Evolutionary conservation across 805 yeast genomes (phyloP), one percentile per base, ranked within the genome.

Genomic region (Metschnikowia lunata): DNA sequence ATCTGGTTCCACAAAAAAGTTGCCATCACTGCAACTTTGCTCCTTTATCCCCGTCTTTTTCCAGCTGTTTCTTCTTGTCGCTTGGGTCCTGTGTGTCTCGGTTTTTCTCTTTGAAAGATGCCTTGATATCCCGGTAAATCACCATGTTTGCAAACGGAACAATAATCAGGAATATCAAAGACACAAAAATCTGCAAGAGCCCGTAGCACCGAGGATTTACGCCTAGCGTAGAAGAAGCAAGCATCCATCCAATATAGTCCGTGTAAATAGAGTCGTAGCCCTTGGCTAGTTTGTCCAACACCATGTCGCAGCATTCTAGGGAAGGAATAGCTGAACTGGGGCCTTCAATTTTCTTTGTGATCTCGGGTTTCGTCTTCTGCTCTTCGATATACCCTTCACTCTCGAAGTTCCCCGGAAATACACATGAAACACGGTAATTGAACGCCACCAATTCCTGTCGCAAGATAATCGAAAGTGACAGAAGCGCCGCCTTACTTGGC

Each of bases 351-450:
- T 64, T 65, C 51, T 73, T 78, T 1, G 97, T 89, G 45, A 93
- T 87, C 8, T 72, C 76, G 0, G 99, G 98, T 61, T 93, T 93
- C 2, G 95, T 84, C 44, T 66, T 64, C 59, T 90, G 84, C 62
- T 93, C 99, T 47, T 81, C 80, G 3, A 67, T 76, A 58, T 64
- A 93, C 0, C 99, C 99, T 62, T 90, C 98, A 50, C 95, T 83
- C 38, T 73, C 78, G 63, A 91, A 89, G 59, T 88, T 89, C 0
- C 99, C 99, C 0, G 98, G 96, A 56, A 80, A 83, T 0, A 88
- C 80, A 47, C 88, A 80, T 6, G 84, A 76, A 0, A 93, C 85
- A 26, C 83, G 66, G 50, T 83, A 80, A 47, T 82, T 76, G 56
- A 80, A 82, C 6, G 85, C 83, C 1, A 72, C 57, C 35, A 85